These are phyloP conservation scores for Physaria fendleri DNA, from an alignment of 345 rosid genomes.

Conservation along the genomic window DNA sequence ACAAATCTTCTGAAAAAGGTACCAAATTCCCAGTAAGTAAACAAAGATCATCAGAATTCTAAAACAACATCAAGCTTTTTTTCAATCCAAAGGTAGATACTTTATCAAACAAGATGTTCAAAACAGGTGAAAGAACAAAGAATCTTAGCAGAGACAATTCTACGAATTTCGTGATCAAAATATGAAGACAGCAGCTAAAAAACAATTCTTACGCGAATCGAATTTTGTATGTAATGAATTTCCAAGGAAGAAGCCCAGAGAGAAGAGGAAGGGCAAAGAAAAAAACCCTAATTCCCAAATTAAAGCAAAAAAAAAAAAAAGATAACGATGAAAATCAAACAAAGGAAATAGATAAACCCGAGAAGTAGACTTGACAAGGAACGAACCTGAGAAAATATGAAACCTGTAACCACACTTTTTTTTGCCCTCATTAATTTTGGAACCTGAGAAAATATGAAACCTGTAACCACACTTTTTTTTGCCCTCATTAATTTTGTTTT, in stretches of 20 bases:
- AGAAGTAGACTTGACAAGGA: constrained; percentile 18
- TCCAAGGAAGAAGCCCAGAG: neutral
- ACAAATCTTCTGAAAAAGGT: constrained; percentile 3
- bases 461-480: neutral
- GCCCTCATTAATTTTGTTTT: neutral
- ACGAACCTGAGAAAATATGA: neutral
- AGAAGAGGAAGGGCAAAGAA: neutral
- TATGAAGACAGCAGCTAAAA: neutral
- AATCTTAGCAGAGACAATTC: constrained; percentile 3
- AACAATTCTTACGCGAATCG: neutral
- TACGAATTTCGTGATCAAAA: constrained; percentile 12
- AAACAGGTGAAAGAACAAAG: neutral
- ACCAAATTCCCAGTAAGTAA: neutral
- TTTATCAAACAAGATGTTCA: neutral
- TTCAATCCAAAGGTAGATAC: neutral
- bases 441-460: neutral
- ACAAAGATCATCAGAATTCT: neutral
- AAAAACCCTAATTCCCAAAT: constrained; percentile 5
- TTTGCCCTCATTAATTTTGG: neutral
- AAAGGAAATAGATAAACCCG: constrained; percentile 7
- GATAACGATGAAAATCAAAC: constrained; percentile 4
- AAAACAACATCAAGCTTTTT: constrained; percentile 5
- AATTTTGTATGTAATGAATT: neutral
- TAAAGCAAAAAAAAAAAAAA: too few species aligned
- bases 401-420: neutral